Evolutionary conservation across 306 rosid species (phyloP).

Genomic region (Alnus glutinosa): DNA sequence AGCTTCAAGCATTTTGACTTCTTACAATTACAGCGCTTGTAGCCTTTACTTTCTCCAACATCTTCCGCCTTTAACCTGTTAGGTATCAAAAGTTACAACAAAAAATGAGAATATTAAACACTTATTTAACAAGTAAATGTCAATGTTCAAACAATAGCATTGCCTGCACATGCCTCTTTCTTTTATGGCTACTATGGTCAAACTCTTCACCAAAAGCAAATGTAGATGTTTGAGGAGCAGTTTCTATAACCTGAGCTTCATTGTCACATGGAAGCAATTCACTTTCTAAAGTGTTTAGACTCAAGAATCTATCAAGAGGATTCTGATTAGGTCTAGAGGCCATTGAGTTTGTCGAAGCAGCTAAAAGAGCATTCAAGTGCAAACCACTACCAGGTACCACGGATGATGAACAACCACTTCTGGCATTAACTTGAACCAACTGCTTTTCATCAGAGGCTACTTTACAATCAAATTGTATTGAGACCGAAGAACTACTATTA

Average conservation of each 20-base stretch:
- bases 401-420: constrained; percentile 44
- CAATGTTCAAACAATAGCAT: neutral
- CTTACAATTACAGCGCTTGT: constrained; percentile 89
- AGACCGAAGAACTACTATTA: constrained; percentile 34
- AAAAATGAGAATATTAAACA: constrained; percentile 4
- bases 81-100: constrained; percentile 6
- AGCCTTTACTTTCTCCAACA: constrained; percentile 58
- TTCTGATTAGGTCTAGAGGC: constrained; percentile 45
- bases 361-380: constrained; percentile 75
- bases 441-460: constrained; percentile 39
- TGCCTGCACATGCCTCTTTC: constrained; percentile 58
- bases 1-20: constrained; percentile 91
- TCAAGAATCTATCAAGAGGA: constrained; percentile 30
- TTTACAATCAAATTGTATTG: constrained; percentile 46
- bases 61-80: constrained; percentile 69
- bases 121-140: neutral
- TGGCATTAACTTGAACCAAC: constrained; percentile 35
- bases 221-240: constrained; percentile 48
- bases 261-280: constrained; percentile 43
- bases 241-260: constrained; percentile 47
- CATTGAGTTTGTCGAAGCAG: constrained; percentile 42
- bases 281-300: constrained; percentile 41
- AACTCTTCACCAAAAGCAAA: constrained; percentile 52
- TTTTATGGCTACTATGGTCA: constrained; percentile 68
- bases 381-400: constrained; percentile 69